phyloP scores from a whole-genome alignment of 148 eudicot species.

The Cornus controversa region DNA sequence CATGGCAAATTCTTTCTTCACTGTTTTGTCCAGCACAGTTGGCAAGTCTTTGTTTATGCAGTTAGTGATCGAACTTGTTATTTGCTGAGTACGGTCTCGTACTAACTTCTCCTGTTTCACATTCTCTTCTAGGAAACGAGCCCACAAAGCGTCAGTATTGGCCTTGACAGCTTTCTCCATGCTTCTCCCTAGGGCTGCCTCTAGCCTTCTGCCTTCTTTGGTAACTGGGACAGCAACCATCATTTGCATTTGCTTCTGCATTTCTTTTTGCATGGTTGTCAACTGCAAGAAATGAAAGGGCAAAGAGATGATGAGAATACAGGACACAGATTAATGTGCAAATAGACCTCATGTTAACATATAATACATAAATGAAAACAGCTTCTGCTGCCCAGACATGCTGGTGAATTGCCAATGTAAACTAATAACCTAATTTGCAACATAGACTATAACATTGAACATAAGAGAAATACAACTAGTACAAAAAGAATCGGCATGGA shows the following conservation, averaged over 20 bases:
- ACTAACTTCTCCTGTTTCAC: conserved; percentile 69
- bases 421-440: neutral
- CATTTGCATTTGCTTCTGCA: conserved; percentile 64
- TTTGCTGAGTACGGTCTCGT: conserved; percentile 70
- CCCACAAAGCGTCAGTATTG: conserved; percentile 85
- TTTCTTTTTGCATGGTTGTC: conserved; percentile 59
- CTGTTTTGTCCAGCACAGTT: conserved; percentile 56
- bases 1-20: conserved; percentile 78
- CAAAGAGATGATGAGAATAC: neutral
- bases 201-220: conserved; percentile 84
- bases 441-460: neutral
- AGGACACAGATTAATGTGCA: neutral
- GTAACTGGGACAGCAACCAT: conserved; percentile 52
- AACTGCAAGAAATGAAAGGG: conserved; percentile 43
- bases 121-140: conserved; percentile 71
- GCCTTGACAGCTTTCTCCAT: conserved; percentile 80
- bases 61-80: conserved; percentile 49
- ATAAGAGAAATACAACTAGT: neutral
- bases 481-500: neutral
- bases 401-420: neutral
- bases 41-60: conserved; percentile 63
- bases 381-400: neutral
- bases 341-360: neutral
- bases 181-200: conserved; percentile 63
- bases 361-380: neutral